phyloP scores from a whole-genome alignment of 2,329 filamentous ascomycete genomes.

The Trichoderma sp. region DNA sequence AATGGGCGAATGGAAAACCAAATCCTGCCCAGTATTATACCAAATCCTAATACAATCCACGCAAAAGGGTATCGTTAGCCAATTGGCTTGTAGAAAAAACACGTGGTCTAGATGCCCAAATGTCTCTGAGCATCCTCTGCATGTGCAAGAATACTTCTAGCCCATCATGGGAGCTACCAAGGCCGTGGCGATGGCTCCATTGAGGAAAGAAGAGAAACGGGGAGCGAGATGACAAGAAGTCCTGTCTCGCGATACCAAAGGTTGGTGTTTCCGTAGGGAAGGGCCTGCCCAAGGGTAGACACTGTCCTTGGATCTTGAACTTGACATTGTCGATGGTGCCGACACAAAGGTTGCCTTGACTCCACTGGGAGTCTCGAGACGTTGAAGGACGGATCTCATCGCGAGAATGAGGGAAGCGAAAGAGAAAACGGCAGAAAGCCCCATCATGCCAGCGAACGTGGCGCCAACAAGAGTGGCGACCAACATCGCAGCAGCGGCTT shows the following conservation, averaged over 20 bases:
- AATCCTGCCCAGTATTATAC: background rate
- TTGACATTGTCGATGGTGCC: constrained; percentile 1
- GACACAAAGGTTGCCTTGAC: background rate
- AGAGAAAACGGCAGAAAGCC: background rate
- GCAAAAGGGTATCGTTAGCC: constrained; percentile 13
- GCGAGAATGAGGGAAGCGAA: background rate
- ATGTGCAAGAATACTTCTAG: background rate
- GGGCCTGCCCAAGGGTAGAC: background rate
- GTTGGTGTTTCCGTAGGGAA: background rate
- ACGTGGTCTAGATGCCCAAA: background rate
- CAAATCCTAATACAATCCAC: background rate
- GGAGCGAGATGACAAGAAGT: background rate
- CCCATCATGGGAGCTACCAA: background rate
- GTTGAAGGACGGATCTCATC: background rate
- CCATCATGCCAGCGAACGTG: background rate
- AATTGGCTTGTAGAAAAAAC: background rate
- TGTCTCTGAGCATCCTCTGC: background rate
- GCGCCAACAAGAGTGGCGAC: background rate
- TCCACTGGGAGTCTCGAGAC: background rate
- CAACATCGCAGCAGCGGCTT: background rate
- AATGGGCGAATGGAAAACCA: constrained; percentile 1
- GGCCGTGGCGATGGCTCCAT: background rate
- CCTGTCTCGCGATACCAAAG: background rate
- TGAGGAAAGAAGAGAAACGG: background rate
- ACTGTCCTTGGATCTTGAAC: background rate